Evolutionary conservation across 1,139 yeast species (phyloP).

Genomic region (Suhomyces bolitotheri): DNA sequence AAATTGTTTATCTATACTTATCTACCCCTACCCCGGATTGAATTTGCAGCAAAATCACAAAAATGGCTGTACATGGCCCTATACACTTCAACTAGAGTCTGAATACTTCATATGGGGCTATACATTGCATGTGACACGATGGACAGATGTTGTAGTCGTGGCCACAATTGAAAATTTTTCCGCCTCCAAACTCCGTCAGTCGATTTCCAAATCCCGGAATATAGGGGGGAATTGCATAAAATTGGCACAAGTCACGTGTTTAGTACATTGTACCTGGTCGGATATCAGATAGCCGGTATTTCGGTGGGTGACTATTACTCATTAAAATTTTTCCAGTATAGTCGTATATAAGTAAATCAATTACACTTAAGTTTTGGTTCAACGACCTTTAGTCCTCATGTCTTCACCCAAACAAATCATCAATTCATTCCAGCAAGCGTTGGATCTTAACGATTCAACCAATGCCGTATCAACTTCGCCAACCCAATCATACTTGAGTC

Average conservation of each 20-base stretch:
- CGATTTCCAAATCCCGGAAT: constrained; percentile 6
- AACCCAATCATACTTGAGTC: constrained; percentile 52
- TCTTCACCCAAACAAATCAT: constrained; percentile 70
- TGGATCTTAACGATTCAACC: constrained; percentile 54
- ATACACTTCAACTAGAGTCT: no score
- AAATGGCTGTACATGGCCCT: background rate
- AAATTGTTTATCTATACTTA: constrained; percentile 10
- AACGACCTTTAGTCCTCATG: constrained; percentile 35
- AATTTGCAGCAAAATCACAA: constrained; percentile 5
- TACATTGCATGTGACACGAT: no score
- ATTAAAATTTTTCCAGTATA: constrained; percentile 10
- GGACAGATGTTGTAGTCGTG: no score
- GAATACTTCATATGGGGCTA: no score
- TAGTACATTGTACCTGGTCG: constrained; percentile 1
- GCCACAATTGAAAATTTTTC: constrained; percentile 11
- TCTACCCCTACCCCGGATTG: constrained; percentile 7
- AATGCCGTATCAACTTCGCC: constrained; percentile 81
- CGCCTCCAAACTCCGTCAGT: background rate
- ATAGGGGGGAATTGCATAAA: background rate
- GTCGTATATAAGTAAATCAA: constrained; percentile 5
- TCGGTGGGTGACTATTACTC: constrained; percentile 11
- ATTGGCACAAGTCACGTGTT: constrained; percentile 10
- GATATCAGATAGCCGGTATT: constrained; percentile 4
- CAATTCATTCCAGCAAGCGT: constrained; percentile 54
- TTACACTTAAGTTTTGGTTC: background rate